Evolutionary conservation across 441 rosid species (phyloP), one percentile per base, ranked within the genome.

Genomic region (Erodium moschatum): DNA sequence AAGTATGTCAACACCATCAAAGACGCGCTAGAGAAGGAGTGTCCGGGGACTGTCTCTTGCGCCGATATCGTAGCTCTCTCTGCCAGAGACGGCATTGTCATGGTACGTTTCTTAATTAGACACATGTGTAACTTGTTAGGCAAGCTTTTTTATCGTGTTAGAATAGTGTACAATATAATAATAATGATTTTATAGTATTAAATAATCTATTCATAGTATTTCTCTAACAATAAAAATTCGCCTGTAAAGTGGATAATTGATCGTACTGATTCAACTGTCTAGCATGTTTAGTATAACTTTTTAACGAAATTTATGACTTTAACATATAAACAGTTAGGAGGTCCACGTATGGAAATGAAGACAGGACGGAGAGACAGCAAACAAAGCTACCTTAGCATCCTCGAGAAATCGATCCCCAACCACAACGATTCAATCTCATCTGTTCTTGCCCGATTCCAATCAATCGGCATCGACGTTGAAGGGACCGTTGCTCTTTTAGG

Each of bases 61-160:
- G 94, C 97, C 42, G 96, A 92, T 72, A 77, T 88, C 50, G 85
- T 92, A 0, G 82, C 96, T 65, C 96, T 92, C 65, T 88, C 98
- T 2, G 98, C 97, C 0, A 73, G 94, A 83, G 98, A 92, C 68
- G 96, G 96, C 65, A 79, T 86, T 20, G 86, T 83, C 73, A 77
- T 90, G 87, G 98, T 24, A 24, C 27, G 27, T 24, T 24, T 24
- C 27, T 24, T 24, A 24, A 2, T 24, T 24, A 24, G 27, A 24
- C 27, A 24, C 27, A 24, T 24, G 27, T 24, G 27, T 24, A 24
- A 24, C 27, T 24, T 24, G 27, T 24, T 24, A 24, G 27, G 27
- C 27, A 24, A 24, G 27, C 27, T 24, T 24, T 24, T 24, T 24
- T 24, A 24, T 24, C 27, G 27, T 24, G 27, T 24, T 24, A 24